Conservation (phyloP, 2,329 filamentous ascomycete genomes). For the Alternaria dauci region DNA sequence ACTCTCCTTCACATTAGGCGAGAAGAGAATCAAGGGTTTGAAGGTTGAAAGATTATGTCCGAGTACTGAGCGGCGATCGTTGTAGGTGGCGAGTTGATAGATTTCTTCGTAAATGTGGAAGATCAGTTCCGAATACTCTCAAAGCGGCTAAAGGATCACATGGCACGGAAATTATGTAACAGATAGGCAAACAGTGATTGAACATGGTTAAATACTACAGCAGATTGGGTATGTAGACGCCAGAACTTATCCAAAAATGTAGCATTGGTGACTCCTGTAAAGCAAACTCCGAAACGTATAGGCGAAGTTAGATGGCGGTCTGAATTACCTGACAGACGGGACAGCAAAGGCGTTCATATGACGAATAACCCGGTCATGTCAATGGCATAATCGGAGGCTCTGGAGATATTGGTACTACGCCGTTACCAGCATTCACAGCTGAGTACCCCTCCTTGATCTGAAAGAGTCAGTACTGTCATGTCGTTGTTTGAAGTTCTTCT, state of each 20-base stretch:
- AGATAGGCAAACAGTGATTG: neutral
- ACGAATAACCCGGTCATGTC: neutral
- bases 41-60: neutral
- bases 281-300: neutral
- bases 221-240: slow-evolving; percentile 1
- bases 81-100: neutral
- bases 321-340: neutral
- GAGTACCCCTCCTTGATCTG: slow-evolving; percentile 46
- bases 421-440: slow-evolving; percentile 32
- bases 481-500: neutral
- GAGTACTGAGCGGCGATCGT: neutral
- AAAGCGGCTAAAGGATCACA: neutral
- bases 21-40: neutral
- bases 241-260: neutral
- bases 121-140: neutral
- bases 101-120: neutral
- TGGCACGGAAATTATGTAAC: neutral
- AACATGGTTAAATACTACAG: neutral
- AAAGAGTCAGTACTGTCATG: slow-evolving; percentile 4
- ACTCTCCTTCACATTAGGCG: neutral
- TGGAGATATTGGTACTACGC: slow-evolving; percentile 33
- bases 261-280: neutral
- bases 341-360: neutral
- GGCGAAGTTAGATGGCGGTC: neutral
- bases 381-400: slow-evolving; percentile 32